Evolutionary conservation across 108 stramenopile species (phyloP).

Genomic region (Cyclotella sp.): DNA sequence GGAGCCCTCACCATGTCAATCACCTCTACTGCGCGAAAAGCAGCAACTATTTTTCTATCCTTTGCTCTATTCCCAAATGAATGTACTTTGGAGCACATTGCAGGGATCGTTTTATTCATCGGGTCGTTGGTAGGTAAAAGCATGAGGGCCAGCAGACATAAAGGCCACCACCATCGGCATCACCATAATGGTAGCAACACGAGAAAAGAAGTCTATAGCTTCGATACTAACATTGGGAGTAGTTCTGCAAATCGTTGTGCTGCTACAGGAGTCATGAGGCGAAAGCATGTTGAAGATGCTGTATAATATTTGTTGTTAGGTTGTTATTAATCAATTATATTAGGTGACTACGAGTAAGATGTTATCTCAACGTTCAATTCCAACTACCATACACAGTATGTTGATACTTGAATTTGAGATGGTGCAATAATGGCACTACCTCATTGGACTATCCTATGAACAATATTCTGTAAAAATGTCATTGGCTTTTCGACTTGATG

Average conservation of each 20-base stretch:
- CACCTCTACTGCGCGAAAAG: constrained; percentile 87
- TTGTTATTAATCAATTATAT: no score
- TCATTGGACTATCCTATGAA: no score
- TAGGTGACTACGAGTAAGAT: no score
- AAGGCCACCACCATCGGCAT: constrained; percentile 15
- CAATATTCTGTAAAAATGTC: no score
- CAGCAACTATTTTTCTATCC: constrained; percentile 89
- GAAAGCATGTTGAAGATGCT: constrained; percentile 4
- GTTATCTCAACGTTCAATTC: no score
- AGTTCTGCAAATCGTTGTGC: neutral
- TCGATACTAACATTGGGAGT: neutral
- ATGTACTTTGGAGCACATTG: constrained; percentile 81
- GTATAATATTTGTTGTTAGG: neutral
- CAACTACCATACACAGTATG: no score
- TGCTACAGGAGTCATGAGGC: neutral
- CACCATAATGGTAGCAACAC: constrained; percentile 11
- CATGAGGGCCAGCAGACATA: constrained; percentile 55
- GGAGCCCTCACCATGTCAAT: constrained; percentile 91
- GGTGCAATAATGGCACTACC: no score
- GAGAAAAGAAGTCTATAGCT: neutral
- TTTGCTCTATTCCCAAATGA: constrained; percentile 86
- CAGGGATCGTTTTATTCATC: constrained; percentile 82
- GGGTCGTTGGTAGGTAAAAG: constrained; percentile 78
- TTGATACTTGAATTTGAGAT: no score
- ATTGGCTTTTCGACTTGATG: no score